Conservation (phyloP, 2,329 filamentous ascomycete species). For the Talaromyces verruculosus region DNA sequence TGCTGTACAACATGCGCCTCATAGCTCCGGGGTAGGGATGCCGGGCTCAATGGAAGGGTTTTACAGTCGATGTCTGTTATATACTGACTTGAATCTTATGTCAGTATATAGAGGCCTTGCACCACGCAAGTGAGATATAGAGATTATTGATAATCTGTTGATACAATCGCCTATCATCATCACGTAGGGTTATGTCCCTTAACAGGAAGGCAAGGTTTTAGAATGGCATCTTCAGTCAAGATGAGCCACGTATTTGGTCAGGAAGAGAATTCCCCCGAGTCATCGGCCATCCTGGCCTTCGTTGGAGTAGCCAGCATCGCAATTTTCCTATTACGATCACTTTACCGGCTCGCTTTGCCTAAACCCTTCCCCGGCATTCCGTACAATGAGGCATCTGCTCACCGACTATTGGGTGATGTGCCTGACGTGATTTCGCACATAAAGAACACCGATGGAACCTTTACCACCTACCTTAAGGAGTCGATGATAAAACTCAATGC, state of each 20-base stretch:
- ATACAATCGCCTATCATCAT: background rate
- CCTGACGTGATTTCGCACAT: background rate
- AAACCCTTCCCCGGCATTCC: background rate
- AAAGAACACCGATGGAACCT: background rate
- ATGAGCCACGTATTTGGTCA: background rate
- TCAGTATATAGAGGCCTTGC: background rate
- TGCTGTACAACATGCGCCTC: background rate
- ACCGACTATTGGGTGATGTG: background rate
- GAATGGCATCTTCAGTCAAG: background rate
- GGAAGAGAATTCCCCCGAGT: background rate
- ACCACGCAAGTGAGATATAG: background rate
- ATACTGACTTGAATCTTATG: background rate
- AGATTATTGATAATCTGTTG: background rate
- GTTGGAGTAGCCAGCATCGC: background rate
- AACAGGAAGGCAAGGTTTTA: background rate
- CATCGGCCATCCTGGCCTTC: background rate
- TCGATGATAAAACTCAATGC: background rate
- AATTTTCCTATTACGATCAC: background rate
- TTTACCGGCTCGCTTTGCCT: background rate
- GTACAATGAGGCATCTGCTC: background rate
- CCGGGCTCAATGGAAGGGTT: background rate
- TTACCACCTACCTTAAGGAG: background rate
- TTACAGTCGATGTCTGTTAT: background rate
- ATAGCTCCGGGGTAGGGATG: background rate
- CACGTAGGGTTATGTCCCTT: background rate